phyloP scores from a whole-genome alignment of 495 filamentous ascomycete species.

The Delitschia confertaspora region DNA sequence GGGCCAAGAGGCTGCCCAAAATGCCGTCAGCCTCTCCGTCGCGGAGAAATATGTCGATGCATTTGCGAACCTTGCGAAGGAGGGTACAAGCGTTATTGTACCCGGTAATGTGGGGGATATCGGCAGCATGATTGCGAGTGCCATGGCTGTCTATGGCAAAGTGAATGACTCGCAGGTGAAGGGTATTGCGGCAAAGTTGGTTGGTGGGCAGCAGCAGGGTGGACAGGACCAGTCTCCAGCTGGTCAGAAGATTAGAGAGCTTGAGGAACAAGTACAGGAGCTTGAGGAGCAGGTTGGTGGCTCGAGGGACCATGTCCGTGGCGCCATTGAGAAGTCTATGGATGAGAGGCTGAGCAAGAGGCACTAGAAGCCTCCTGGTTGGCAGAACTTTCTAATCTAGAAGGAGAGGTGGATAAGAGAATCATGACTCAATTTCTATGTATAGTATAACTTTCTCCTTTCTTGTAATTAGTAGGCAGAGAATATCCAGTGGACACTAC shows the following conservation, averaged over 20 bases:
- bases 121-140: constrained; percentile 91
- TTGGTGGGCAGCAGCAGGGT: not conserved
- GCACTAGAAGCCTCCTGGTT: too few relatives aligned
- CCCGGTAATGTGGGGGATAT: constrained; percentile 98
- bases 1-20: constrained; percentile 64
- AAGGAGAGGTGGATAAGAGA: too few relatives aligned
- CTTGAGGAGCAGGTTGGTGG: constrained; percentile 7
- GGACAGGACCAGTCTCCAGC: constrained; percentile 6
- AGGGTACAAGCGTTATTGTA: constrained; percentile 89
- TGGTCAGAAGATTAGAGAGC: constrained; percentile 18
- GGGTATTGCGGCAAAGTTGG: constrained; percentile 47
- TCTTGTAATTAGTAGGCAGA: too few relatives aligned
- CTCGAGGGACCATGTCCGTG: constrained; percentile 2
- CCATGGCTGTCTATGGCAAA: constrained; percentile 91
- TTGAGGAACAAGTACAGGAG: constrained; percentile 17
- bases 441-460: too few relatives aligned
- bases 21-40: constrained; percentile 73
- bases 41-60: constrained; percentile 98
- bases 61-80: constrained; percentile 81
- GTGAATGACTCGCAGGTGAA: constrained; percentile 77
- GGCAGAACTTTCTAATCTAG: too few relatives aligned
- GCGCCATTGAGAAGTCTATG: constrained; percentile 20
- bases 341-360: constrained; percentile 21
- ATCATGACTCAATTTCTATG: too few relatives aligned
- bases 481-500: too few relatives aligned